A percentile compares a stretch with the other conserved stretches of the same genome.
Evolutionary conservation across 805 yeast species (phyloP).

Genomic region (Yamadazyma akitaensis): DNA sequence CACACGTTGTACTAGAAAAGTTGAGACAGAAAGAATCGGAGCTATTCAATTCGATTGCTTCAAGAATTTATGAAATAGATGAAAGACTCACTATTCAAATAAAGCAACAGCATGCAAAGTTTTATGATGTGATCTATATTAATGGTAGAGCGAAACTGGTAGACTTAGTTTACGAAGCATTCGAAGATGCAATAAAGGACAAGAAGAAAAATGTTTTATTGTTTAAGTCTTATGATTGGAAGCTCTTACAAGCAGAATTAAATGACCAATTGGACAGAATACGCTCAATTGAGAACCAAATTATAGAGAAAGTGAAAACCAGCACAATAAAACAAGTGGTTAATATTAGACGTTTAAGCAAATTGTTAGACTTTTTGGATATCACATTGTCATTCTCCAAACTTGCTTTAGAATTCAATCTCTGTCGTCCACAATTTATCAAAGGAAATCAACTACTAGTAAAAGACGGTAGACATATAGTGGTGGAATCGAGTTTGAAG

Average conservation of each 20-base stretch:
- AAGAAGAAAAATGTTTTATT: constrained; percentile 43
- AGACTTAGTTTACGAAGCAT: constrained; percentile 17
- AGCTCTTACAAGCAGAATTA: constrained; percentile 53
- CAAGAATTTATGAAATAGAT: constrained; percentile 23
- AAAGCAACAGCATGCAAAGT: constrained; percentile 28
- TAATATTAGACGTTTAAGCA: constrained; percentile 48
- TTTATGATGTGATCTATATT: constrained; percentile 46
- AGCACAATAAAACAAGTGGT: constrained; percentile 44
- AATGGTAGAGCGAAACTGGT: constrained; percentile 36
- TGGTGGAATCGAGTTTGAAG: constrained; percentile 74
- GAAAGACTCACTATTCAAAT: constrained; percentile 26
- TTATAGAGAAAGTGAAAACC: constrained; percentile 48
- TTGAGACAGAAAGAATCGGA: constrained; percentile 24
- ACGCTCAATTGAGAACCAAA: constrained; percentile 48
- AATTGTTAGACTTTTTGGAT: constrained; percentile 64
- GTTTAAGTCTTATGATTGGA: constrained; percentile 45
- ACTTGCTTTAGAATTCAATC: constrained; percentile 63
- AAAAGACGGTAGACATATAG: constrained; percentile 72
- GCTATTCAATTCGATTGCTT: constrained; percentile 19
- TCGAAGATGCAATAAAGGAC: constrained; percentile 23
- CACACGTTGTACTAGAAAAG: constrained; percentile 32
- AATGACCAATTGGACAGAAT: constrained; percentile 48
- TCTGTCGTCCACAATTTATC: constrained; percentile 64
- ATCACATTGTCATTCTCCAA: constrained; percentile 68
- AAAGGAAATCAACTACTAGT: constrained; percentile 43